These are phyloP conservation scores for Trichophyton benhamiae DNA, from an alignment of 2,329 filamentous ascomycete genomes.

Conservation along the genomic window DNA sequence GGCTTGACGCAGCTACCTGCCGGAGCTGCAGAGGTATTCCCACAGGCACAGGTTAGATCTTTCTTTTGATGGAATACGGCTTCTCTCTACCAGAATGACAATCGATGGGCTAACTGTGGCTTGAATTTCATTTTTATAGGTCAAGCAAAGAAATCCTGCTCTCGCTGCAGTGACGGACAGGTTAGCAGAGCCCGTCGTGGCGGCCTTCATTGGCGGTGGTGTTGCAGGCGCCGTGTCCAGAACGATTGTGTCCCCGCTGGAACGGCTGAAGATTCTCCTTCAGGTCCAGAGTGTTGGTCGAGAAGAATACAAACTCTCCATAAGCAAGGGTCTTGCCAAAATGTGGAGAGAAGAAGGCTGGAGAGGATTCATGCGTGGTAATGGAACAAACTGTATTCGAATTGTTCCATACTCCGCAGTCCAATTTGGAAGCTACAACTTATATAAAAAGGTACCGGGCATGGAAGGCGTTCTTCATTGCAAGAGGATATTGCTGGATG, in stretches of 20 bases:
- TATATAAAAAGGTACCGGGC: slow-evolving; percentile 75
- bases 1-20: neutral
- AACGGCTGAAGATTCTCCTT: slow-evolving; percentile 94
- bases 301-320: slow-evolving; percentile 85
- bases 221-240: slow-evolving; percentile 93
- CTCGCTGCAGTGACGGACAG: slow-evolving; percentile 17
- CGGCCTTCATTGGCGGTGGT: slow-evolving; percentile 87
- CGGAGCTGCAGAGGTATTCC: neutral
- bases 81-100: neutral
- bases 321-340: slow-evolving; percentile 76
- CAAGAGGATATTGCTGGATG: neutral
- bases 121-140: neutral
- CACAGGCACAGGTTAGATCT: slow-evolving; percentile 2
- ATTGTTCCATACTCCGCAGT: slow-evolving; percentile 98
- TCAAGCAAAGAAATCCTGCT: neutral
- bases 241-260: slow-evolving; percentile 90
- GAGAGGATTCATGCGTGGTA: slow-evolving; percentile 94
- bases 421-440: slow-evolving; percentile 95
- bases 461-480: neutral
- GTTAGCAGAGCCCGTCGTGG: slow-evolving; percentile 67
- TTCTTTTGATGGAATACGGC: neutral
- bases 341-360: slow-evolving; percentile 98
- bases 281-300: slow-evolving; percentile 85
- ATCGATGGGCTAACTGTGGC: neutral
- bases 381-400: slow-evolving; percentile 95